These are phyloP conservation scores for Hermanozyma aechmeae DNA, from an alignment of 805 yeast species.

Conservation along the genomic window DNA sequence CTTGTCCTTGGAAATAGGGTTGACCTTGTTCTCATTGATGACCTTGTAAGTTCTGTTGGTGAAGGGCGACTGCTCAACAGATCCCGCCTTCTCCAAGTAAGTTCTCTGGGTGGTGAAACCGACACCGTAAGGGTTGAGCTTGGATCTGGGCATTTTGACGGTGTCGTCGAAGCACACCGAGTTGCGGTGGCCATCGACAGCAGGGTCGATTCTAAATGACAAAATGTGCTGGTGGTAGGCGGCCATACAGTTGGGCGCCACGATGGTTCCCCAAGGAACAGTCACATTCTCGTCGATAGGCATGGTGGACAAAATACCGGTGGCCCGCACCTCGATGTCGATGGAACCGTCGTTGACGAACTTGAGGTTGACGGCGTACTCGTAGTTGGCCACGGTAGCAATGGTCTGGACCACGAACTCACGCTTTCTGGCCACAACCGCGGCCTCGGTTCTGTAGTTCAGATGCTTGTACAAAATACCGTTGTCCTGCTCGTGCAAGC, in stretches of 20 bases:
- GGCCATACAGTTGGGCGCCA: constrained; percentile 76
- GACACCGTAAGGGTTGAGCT: constrained; percentile 55
- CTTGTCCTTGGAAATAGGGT: constrained; percentile 60
- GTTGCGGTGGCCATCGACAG: constrained; percentile 73
- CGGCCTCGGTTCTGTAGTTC: constrained; percentile 62
- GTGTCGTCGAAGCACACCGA: constrained; percentile 66
- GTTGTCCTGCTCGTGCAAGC: constrained; percentile 75
- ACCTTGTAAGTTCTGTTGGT: constrained; percentile 68
- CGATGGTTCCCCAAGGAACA: constrained; percentile 67
- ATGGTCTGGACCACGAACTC: constrained; percentile 73
- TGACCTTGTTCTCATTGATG: constrained; percentile 63
- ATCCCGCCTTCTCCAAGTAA: constrained; percentile 61
- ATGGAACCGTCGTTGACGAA: constrained; percentile 74
- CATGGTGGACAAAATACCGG: constrained; percentile 81
- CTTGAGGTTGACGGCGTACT: constrained; percentile 62
- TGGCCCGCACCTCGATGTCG: constrained; percentile 72
- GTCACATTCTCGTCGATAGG: constrained; percentile 61
- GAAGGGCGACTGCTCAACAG: constrained; percentile 65
- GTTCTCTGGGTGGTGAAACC: constrained; percentile 61
- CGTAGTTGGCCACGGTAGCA: constrained; percentile 81
- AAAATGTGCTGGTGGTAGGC: constrained; percentile 79
- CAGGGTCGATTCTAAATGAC: constrained; percentile 74
- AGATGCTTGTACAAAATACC: constrained; percentile 73
- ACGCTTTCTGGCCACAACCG: constrained; percentile 72
- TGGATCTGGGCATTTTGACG: constrained; percentile 46